Evolutionary conservation across 306 rosid species (phyloP), one percentile per base, ranked within the genome.

Genomic region (Amphicarpaea edgeworthii): DNA sequence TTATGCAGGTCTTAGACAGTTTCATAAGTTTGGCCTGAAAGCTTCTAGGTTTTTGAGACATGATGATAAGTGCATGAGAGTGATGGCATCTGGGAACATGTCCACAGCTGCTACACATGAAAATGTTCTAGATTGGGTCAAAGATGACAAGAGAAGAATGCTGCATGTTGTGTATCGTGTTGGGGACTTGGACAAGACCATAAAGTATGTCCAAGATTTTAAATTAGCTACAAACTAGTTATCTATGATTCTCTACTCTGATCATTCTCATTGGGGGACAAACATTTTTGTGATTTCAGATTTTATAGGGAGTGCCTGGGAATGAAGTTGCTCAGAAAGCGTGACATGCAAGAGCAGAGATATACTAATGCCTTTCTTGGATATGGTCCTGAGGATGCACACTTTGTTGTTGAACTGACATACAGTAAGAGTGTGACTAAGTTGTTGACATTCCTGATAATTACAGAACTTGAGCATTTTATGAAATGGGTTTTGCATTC

Each of bases 121-220:
- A 83, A 86, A 90, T 87, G 84, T 82, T 34, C 84, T 86, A 5
- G 96, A 86, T 82, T 93, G 98, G 98, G 95, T 86, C 12, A 93
- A 87, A 81, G 73, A 79, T 30, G 98, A 93, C 81, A 89, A 86
- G 58, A 68, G 95, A 69, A 86, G 89, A 83, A 58, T 90, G 88
- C 89, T 93, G 47, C 98, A 90, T 77, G 98, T 89, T 70, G 98
- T 93, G 30, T 89, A 90, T 83, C 90, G 87, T n/a, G 97, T 93
- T 38, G 97, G 95, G 40, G 97, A 93, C 80, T 68, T 93, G 83
- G 98, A 93, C 79, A 86, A 83, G 77, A 90, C 93, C 82, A 93
- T 93, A 73, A 93, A 89, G 96, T 93, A 87, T 70, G 26, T 64
- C 30, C 26, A 12, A n/a, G n/a, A 47, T 2, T 16, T 70, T 61